Conservation (phyloP, 2,329 filamentous ascomycete species). For the Colletotrichum destructivum region DNA sequence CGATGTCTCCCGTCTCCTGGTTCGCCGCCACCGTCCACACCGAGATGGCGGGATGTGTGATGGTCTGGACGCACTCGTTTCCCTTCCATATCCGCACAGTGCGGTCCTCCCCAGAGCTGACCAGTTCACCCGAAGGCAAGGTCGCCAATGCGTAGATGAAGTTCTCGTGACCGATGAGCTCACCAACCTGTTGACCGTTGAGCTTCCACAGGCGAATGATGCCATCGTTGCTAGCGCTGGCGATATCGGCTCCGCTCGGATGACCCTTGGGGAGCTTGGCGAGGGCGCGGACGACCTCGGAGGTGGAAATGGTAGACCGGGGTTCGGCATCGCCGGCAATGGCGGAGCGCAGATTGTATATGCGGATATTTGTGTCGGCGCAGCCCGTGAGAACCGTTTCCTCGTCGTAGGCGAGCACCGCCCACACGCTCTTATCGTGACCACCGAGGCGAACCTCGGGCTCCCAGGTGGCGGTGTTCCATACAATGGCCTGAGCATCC, state of each 20-base stretch:
- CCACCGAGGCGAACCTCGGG: slow-evolving; percentile 78
- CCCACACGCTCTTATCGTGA: slow-evolving; percentile 87
- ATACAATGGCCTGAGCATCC: slow-evolving; percentile 90
- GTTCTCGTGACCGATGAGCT: slow-evolving; percentile 90
- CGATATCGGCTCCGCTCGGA: slow-evolving; percentile 89
- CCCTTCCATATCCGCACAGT: slow-evolving; percentile 92
- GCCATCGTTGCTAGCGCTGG: slow-evolving; percentile 94
- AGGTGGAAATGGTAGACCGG: slow-evolving; percentile 72
- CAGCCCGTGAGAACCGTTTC: slow-evolving; percentile 90
- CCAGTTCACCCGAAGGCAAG: slow-evolving; percentile 87
- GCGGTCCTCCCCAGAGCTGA: slow-evolving; percentile 95
- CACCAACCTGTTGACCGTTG: slow-evolving; percentile 80
- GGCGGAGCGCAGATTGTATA: slow-evolving; percentile 80
- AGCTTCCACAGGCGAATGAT: slow-evolving; percentile 90
- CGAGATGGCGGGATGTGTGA: slow-evolving; percentile 96
- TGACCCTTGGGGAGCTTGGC: slow-evolving; percentile 84
- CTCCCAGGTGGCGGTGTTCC: slow-evolving; percentile 90
- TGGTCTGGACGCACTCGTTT: slow-evolving; percentile 89
- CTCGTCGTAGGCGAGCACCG: slow-evolving; percentile 86
- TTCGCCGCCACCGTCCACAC: slow-evolving; percentile 95
- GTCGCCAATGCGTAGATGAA: slow-evolving; percentile 91
- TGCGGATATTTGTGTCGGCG: slow-evolving; percentile 89
- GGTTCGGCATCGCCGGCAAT: slow-evolving; percentile 69
- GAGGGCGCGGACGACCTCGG: slow-evolving; percentile 90
- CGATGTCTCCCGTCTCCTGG: slow-evolving; percentile 87